Evolutionary conservation across 176 grass and related monocot species (phyloP), one percentile per base, ranked within the genome.

Genomic region (Ensete ventricosum): DNA sequence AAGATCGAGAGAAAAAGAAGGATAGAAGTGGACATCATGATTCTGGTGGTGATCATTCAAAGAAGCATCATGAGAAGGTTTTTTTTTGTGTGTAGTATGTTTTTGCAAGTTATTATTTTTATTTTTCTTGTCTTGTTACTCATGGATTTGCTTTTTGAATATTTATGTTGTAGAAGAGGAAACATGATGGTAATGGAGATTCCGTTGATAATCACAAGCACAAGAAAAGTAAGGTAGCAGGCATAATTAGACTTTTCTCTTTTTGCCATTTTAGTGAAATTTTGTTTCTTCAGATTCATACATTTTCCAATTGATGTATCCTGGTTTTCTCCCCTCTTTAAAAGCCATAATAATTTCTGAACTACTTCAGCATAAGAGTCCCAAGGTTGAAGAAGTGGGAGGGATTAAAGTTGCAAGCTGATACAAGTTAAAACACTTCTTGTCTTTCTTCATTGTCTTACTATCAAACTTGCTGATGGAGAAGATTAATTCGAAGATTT

Each of bases 21-120:
- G 90, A 93, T 83, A 98, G 93, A 84, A 92, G 81, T 81, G 88
- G 87, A 5, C 90, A 98, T 82, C 93, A 87, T 76, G 89, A 96
- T 83, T 88, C 63, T 26, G 83, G 82, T 26, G 89, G 84, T 74
- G 92, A 96, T 52, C 83, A 87, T 73, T 88, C 87, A 55, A 74
- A 55, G 83, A 96, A 96, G 74, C 89, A 96, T 88, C 88, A 91
- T 78, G 88, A 97, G 11, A 74, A 74, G 90, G 93, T 43, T 97
- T 58, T 21, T 55, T 55, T 25, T 83, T 62, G 4, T 52, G 48
- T 9, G 63, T 51, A 2, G 12, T n/a, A 71, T 71, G 24, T 68
- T 68, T 68, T 43, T 17, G 6, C 9, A 8, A 51, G 2, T 10
- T 29, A n/a, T 50, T 52, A 51, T 2, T 74, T 29, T 8, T 73